Evolutionary conservation across 2,329 filamentous ascomycete genomes (phyloP).

Genomic region (Gnomoniopsis sp.): DNA sequence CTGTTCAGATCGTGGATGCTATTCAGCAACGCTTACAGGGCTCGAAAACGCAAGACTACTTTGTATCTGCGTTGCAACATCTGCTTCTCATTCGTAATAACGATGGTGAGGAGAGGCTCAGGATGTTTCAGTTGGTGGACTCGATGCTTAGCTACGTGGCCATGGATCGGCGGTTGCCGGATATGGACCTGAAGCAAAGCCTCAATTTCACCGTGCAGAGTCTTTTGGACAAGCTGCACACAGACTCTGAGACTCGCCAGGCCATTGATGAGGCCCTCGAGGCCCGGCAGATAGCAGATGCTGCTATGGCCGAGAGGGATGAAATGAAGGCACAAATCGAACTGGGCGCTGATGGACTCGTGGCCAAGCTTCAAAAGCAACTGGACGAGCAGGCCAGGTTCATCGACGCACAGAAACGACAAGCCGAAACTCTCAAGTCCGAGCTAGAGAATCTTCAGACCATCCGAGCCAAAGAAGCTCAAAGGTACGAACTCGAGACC

Average conservation of each 20-base stretch:
- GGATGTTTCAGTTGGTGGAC: conserved; percentile 97
- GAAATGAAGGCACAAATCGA: conserved; percentile 88
- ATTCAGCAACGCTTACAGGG: conserved; percentile 83
- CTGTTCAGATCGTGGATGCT: conserved; percentile 87
- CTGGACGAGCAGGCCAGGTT: conserved; percentile 89
- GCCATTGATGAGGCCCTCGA: conserved; percentile 89
- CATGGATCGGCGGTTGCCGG: conserved; percentile 92
- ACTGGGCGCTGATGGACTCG: conserved; percentile 86
- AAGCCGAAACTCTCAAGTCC: conserved; percentile 82
- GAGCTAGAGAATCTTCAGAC: conserved; percentile 86
- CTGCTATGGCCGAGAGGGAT: conserved; percentile 92
- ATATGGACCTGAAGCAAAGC: conserved; percentile 97
- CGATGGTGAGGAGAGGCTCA: conserved; percentile 83
- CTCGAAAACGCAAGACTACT: conserved; percentile 89
- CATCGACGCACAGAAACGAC: conserved; percentile 82
- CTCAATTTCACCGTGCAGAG: conserved; percentile 97
- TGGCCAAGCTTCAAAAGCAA: conserved; percentile 88
- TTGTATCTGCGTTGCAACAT: conserved; percentile 92
- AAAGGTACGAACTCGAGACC: conserved; percentile 93
- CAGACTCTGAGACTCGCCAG: conserved; percentile 89
- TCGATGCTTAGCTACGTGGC: conserved; percentile 99
- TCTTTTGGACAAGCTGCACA: conserved; percentile 91
- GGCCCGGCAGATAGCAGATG: conserved; percentile 88
- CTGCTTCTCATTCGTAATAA: conserved; percentile 88
- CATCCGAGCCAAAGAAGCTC: conserved; percentile 82